Evolutionary conservation across 192 early-diverging fungal species (phyloP).

Genomic region (Coemansia sp.): DNA sequence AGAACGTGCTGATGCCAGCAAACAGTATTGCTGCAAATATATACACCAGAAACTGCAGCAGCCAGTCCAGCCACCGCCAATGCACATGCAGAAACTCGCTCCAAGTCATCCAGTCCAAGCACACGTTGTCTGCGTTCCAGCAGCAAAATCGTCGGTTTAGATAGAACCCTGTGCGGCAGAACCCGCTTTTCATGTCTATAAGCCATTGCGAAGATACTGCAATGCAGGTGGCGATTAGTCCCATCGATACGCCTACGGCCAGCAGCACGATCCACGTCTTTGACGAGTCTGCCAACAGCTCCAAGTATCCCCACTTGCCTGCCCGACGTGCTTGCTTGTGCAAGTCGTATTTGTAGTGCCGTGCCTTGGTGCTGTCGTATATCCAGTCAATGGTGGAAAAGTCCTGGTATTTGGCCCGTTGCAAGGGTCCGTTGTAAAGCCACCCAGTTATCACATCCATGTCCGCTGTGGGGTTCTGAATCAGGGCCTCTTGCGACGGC

Average conservation of each 20-base stretch:
- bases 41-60: constrained; percentile 45
- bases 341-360: constrained; percentile 32
- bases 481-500: constrained; percentile 41
- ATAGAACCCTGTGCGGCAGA: constrained; percentile 75
- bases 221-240: constrained; percentile 42
- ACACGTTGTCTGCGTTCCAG: constrained; percentile 64
- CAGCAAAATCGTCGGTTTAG: constrained; percentile 85
- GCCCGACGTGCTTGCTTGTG: constrained; percentile 11
- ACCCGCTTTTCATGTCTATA: constrained; percentile 79
- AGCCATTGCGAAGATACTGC: constrained; percentile 66
- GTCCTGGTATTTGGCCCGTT: constrained; percentile 52
- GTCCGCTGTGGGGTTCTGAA: constrained; percentile 9
- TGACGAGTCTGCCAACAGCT: constrained; percentile 21
- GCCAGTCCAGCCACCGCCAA: constrained; percentile 46
- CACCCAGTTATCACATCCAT: constrained; percentile 52
- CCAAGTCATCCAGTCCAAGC: constrained; percentile 62
- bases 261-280: constrained; percentile 45
- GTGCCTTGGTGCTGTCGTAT: constrained; percentile 47
- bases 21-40: constrained; percentile 54
- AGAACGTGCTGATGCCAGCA: constrained; percentile 67
- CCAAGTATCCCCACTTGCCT: constrained; percentile 16
- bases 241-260: constrained; percentile 46
- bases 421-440: constrained; percentile 50
- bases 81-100: constrained; percentile 47
- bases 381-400: constrained; percentile 57